Base-by-base conservation (phyloP, 164 flowering plant species). In the Cinnamomum chago region DNA sequence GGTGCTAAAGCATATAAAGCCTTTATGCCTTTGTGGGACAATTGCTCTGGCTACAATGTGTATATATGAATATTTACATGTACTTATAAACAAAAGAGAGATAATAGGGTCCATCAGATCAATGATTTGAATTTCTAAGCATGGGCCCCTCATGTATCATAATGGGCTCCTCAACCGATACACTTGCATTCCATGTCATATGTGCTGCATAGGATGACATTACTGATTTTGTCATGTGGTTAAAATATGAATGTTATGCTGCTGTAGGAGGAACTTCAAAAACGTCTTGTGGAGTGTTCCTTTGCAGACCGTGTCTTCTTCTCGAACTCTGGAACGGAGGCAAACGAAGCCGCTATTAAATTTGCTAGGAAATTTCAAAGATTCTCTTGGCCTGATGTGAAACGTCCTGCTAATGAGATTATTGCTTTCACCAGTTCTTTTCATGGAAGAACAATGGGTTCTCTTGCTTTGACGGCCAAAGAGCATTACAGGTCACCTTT, bases 291-390 rank as follows among this genome's bases (percentile, higher is more conserved):
- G 70, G 84, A 82, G 15, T 58, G 72, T 72, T 91, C 97, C 33
- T 93, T 95, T 83, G 96, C 97, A 40, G 99, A 95, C 73, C 90
- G 94, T 65, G 94, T 93, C 50, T 95, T 95, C 74, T 92, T 90
- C 75, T 70, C 91, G 24, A 95, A 95, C 77, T 90, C 97, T 72
- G 98, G 98, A 72, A 90, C 97, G 1, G 99, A 95, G 84, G 99
- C 98, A 80, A 95, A 92, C 81, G 98, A 95, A 82, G 98, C 97
- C 70, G 98, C 99, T 62, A 92, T 92, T 65, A 92, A 95, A 76
- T 95, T 93, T 83, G 80, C 99, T 1, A 84, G 98, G 66, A 92
- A 93, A 77, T 92, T 84, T 77, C 98, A 95, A 66, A 79, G 93
- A 79, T 75, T 72, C 73, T 71, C 83, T 20, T 76, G 80, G 52